Base-by-base conservation (phyloP, 768 basidiomycete genomes). In the Boletus fagicola region DNA sequence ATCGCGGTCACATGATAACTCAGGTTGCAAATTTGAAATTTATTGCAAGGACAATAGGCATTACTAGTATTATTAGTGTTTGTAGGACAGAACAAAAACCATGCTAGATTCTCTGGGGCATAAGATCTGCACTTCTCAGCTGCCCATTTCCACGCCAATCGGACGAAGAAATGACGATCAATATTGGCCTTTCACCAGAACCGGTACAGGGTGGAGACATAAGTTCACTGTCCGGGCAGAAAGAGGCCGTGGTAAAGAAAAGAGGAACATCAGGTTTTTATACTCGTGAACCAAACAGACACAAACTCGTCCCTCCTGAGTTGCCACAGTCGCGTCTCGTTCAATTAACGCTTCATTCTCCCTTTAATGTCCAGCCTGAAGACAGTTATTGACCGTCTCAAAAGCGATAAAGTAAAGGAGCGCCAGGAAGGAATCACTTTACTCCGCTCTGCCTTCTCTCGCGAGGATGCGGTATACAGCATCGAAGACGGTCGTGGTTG, bases 171-270 rank as follows among this genome's bases (percentile, higher is more conserved):
- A 61, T 74, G 68, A 79, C 47, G 76, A 50, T 85, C 58, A 51
- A 54, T 88, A 57, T 88, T 72, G 86, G 86, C 87, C 39, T 77
- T 78, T 85, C 84, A 87, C 84, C 86, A 88, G 87, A 88, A 88
- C 86, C 86, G 85, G 81, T 73, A 73, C 84, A 87, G 84, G 76
- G 82, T 85, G 72, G 81, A 77, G 72, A 75, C 72, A 73, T 74
- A 43, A 68, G 64, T 43, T 73, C 72, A 77, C 86, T 87, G 84
- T 81, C 80, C 86, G 86, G 86, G 86, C 86, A 88, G 86, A 88
- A 87, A 82, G 63, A 77, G 77, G 86, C 86, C 86, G 62, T 63
- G 30, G n/a, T 7, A 1, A 11, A 22, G 28, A 45, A 28, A 48
- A 45, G 26, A 11, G 30, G 18, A 43, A 48, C 46, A 22, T 42